These are phyloP conservation scores for Claviceps humidiphila DNA, from an alignment of 2,329 filamentous ascomycete genomes.

Conservation along the genomic window DNA sequence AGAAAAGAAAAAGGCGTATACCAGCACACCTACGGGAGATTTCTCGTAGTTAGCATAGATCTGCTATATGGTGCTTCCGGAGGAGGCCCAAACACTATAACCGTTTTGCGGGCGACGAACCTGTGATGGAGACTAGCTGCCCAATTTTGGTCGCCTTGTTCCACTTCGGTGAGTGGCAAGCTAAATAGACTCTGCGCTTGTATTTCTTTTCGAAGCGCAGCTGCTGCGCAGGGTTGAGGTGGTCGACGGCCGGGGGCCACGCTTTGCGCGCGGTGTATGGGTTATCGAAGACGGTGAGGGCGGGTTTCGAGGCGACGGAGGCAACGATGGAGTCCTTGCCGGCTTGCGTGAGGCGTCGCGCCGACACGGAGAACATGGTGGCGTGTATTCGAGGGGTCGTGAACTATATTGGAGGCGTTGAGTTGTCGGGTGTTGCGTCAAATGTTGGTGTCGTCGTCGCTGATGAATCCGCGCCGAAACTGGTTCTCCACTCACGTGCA, in stretches of 20 bases:
- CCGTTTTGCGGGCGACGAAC: conserved; percentile 38
- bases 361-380: conserved; percentile 22
- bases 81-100: conserved; percentile 19
- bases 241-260: conserved; percentile 67
- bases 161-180: conserved; percentile 49
- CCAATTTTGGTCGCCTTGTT: conserved; percentile 50
- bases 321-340: conserved; percentile 12
- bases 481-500: no score
- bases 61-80: neutral
- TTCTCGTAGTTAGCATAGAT: neutral
- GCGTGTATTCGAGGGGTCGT: neutral
- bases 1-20: conserved; percentile 24
- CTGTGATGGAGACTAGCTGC: conserved; percentile 46
- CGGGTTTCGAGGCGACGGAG: conserved; percentile 12
- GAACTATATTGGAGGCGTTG: neutral
- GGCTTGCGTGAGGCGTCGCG: conserved; percentile 21
- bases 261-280: conserved; percentile 54
- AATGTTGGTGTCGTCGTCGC: neutral
- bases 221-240: conserved; percentile 57
- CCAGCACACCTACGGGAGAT: conserved; percentile 18
- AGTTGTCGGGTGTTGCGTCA: neutral
- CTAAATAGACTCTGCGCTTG: conserved; percentile 53
- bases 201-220: conserved; percentile 69
- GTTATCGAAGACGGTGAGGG: conserved; percentile 32
- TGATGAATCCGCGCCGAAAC: neutral